These are phyloP conservation scores for Penicillium sp. DNA, from an alignment of 2,329 filamentous ascomycete genomes.

Conservation along the genomic window DNA sequence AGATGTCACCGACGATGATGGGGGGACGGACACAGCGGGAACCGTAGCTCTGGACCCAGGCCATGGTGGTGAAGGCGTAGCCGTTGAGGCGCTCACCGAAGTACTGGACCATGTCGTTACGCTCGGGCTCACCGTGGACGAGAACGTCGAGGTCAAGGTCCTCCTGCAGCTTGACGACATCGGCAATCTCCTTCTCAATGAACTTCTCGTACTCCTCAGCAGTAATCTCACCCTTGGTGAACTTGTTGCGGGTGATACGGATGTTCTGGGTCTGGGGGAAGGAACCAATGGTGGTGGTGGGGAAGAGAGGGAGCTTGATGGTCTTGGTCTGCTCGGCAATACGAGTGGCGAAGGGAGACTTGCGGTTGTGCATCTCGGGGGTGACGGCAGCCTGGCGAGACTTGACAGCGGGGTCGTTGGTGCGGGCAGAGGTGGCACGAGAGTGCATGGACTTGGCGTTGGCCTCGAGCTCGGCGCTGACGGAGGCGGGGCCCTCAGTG, in stretches of 20 bases:
- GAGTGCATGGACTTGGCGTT: constrained; percentile 93
- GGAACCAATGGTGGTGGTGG: constrained; percentile 97
- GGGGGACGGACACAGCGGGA: constrained; percentile 97
- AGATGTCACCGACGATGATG: constrained; percentile 98
- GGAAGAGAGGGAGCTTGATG: constrained; percentile 94
- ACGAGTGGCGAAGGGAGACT: constrained; percentile 82
- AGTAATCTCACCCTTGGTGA: constrained; percentile 98
- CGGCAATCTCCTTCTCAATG: constrained; percentile 97
- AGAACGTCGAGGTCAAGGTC: constrained; percentile 96
- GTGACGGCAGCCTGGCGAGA: constrained; percentile 90
- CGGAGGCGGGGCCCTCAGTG: constrained; percentile 84
- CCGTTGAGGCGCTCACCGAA: constrained; percentile 97
- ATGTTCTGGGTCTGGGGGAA: constrained; percentile 99
- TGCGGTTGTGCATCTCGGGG: constrained; percentile 83
- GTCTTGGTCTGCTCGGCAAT: constrained; percentile 87
- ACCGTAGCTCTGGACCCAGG: constrained; percentile 98
- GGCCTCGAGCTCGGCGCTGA: constrained; percentile 87
- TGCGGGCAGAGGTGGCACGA: constrained; percentile 87
- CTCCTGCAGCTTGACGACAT: constrained; percentile 95
- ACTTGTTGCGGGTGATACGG: constrained; percentile 93
- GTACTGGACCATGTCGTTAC: constrained; percentile 99
- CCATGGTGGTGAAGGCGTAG: constrained; percentile 93
- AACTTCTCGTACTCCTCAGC: constrained; percentile 94
- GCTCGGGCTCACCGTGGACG: constrained; percentile 98
- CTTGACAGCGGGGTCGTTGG: constrained; percentile 98